phyloP scores from a whole-genome alignment of 2,329 filamentous ascomycete species.

The Alternaria gansuensis region DNA sequence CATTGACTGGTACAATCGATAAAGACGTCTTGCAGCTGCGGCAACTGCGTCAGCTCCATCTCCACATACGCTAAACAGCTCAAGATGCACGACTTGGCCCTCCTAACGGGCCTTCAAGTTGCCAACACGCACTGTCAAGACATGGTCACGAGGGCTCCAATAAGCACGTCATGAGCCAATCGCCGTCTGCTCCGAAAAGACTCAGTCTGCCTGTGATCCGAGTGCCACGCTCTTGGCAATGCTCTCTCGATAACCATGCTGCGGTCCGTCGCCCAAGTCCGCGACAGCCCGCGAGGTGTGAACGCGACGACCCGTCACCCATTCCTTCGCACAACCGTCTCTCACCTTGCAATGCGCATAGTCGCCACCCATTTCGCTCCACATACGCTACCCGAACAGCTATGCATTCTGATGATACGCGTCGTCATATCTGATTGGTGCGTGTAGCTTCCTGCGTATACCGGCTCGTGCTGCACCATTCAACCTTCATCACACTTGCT shows the following conservation, averaged over 20 bases:
- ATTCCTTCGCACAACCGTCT: not conserved
- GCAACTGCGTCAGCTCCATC: slow-evolving; percentile 30
- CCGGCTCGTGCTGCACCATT: not conserved
- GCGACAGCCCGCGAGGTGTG: slow-evolving; percentile 27
- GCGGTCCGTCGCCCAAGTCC: slow-evolving; percentile 13
- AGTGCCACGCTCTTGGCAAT: slow-evolving; percentile 15
- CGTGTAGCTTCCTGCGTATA: not conserved
- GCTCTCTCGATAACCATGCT: slow-evolving; percentile 9
- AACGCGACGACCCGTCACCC: slow-evolving; percentile 12
- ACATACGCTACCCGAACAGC: slow-evolving; percentile 2
- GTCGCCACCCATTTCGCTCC: slow-evolving; percentile 2
- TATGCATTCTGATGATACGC: not conserved
- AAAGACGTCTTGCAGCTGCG: slow-evolving; percentile 24
- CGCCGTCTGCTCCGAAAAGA: slow-evolving; percentile 18
- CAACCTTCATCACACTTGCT: not conserved
- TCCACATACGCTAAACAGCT: slow-evolving; percentile 46
- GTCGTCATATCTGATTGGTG: not conserved
- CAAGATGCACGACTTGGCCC: slow-evolving; percentile 25
- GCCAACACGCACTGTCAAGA: slow-evolving; percentile 23
- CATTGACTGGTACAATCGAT: slow-evolving; percentile 30
- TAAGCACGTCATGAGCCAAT: slow-evolving; percentile 21
- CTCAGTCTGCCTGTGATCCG: slow-evolving; percentile 10
- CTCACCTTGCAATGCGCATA: slow-evolving; percentile 2
- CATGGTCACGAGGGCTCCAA: slow-evolving; percentile 24
- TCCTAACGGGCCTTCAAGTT: not conserved